A percentile compares a stretch with the other conserved stretches of the same genome.
Conservation (phyloP, 257 asterid genomes). For the Gynochthodes officinalis region DNA sequence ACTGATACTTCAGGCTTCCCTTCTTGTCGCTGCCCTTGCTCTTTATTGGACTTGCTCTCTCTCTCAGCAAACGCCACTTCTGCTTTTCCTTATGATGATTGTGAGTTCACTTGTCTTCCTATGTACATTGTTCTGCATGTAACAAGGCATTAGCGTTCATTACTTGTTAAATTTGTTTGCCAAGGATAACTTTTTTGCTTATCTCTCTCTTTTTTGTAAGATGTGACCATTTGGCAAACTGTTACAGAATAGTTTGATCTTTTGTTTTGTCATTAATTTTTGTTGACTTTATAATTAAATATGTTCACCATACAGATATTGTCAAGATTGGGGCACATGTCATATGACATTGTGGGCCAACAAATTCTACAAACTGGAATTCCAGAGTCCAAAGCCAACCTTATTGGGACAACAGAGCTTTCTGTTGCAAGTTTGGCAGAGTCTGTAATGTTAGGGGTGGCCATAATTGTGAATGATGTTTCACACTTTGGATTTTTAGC, state of each 20-base stretch:
- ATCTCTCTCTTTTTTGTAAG: not conserved
- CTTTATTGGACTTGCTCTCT: conserved; percentile 78
- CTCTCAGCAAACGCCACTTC: conserved; percentile 59
- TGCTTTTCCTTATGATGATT: conserved; percentile 69
- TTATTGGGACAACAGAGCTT: conserved; percentile 89
- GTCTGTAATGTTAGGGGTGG: conserved; percentile 81
- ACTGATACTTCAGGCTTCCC: conserved; percentile 78
- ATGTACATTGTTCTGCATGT: not conserved
- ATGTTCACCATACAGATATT: conserved; percentile 47
- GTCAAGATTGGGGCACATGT: conserved; percentile 94
- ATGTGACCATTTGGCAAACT: not conserved
- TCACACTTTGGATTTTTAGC: conserved; percentile 83
- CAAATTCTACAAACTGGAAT: conserved; percentile 94
- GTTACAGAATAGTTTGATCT: not conserved
- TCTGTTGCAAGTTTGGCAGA: conserved; percentile 93
- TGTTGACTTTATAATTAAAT: not conserved
- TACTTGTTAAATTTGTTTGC: not conserved
- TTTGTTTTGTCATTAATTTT: not conserved
- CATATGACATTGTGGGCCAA: conserved; percentile 82
- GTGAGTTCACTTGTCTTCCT: conserved; percentile 47
- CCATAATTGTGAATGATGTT: conserved; percentile 73
- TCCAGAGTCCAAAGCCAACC: conserved; percentile 92
- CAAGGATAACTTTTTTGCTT: not conserved
- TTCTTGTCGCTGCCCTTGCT: conserved; percentile 75
- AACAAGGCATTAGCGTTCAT: not conserved